Conservation (phyloP, 2,329 filamentous ascomycete genomes). For the Fusarium sarcochroum region DNA sequence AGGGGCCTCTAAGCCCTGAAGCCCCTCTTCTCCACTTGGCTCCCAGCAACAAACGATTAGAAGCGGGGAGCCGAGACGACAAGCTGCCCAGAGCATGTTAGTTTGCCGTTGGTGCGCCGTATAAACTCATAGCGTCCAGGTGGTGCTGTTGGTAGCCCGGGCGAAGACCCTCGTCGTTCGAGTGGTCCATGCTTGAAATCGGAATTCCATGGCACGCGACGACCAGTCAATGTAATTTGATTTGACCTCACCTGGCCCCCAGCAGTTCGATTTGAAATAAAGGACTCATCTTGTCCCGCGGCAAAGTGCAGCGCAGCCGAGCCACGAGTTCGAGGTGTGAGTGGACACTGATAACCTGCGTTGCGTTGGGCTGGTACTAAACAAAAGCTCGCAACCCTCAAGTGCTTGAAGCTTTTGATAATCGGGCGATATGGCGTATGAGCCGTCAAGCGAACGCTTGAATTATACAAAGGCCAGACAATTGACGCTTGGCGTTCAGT, state of each 20-base stretch:
- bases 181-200: conserved; percentile 36
- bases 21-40: conserved; percentile 33
- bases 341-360: conserved; percentile 27
- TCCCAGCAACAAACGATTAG: conserved; percentile 35
- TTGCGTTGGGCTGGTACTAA: conserved; percentile 15
- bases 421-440: conserved; percentile 33
- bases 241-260: conserved; percentile 11
- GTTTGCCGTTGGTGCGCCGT: conserved; percentile 41
- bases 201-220: conserved; percentile 31
- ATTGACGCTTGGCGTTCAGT: conserved; percentile 22
- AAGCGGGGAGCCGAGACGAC: conserved; percentile 43
- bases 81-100: conserved; percentile 39
- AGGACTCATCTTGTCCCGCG: conserved; percentile 27
- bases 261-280: conserved; percentile 23
- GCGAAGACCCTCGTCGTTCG: too few relatives aligned
- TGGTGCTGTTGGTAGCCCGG: background rate
- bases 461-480: conserved; percentile 21
- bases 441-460: conserved; percentile 19
- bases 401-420: conserved; percentile 32
- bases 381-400: conserved; percentile 31
- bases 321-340: conserved; percentile 36
- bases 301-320: conserved; percentile 30
- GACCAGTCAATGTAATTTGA: conserved; percentile 26
- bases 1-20: conserved; percentile 30
- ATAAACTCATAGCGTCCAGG: conserved; percentile 33